These are phyloP conservation scores for Macrolepiota fuliginosa DNA, from an alignment of 768 basidiomycete species.

Conservation along the genomic window DNA sequence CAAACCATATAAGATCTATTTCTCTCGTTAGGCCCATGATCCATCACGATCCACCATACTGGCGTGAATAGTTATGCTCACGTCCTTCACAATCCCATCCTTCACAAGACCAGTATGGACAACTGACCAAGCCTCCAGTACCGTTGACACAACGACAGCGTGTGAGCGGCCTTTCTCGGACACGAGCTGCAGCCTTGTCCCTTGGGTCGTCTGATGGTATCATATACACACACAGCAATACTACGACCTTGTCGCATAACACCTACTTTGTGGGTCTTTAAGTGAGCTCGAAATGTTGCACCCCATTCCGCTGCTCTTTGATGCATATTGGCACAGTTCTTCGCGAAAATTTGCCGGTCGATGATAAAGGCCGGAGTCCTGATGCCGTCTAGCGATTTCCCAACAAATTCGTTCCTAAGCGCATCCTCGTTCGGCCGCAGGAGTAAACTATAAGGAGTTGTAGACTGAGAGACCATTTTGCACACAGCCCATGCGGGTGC, in stretches of 20 bases:
- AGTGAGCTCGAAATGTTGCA: conserved; percentile 74
- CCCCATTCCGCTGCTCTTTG: conserved; percentile 62
- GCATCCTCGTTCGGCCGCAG: conserved; percentile 42
- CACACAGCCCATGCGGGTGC: not conserved
- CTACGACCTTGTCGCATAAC: not conserved
- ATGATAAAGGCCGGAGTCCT: conserved; percentile 80
- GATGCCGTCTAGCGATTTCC: conserved; percentile 51
- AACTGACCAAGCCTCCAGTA: conserved; percentile 81
- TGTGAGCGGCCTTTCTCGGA: conserved; percentile 51
- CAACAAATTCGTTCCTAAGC: conserved; percentile 54
- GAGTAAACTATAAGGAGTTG: conserved; percentile 21
- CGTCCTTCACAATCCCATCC: conserved; percentile 77
- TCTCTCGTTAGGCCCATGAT: not conserved
- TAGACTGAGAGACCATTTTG: conserved; percentile 23
- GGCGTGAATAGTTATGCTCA: conserved; percentile 31
- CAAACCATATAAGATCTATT: conserved; percentile 77
- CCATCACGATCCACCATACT: not conserved
- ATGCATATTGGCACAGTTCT: conserved; percentile 77
- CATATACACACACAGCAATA: not conserved
- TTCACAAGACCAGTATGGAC: conserved; percentile 63
- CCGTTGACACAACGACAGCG: conserved; percentile 76
- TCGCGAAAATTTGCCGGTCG: conserved; percentile 67
- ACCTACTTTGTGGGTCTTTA: conserved; percentile 79
- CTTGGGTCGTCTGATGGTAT: conserved; percentile 64
- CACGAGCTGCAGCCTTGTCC: conserved; percentile 64